phyloP scores from a whole-genome alignment of 768 basidiomycete genomes.

The Nevesoporus exiguus region DNA sequence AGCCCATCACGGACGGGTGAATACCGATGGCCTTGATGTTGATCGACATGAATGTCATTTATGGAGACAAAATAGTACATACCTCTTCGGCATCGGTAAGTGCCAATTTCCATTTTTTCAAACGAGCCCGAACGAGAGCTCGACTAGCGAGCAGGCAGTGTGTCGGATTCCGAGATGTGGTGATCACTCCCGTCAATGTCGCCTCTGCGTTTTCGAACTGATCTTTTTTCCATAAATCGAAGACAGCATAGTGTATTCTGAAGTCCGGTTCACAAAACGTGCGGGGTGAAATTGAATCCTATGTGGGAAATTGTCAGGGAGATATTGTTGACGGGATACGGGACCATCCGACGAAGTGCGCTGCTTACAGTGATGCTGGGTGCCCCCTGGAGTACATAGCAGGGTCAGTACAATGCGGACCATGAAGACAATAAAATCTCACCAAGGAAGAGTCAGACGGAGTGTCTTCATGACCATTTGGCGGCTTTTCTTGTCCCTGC shows the following conservation, averaged over 20 bases:
- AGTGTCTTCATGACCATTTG: neutral
- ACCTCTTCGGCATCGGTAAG: neutral
- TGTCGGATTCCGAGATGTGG: neutral
- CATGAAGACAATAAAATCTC: too few species aligned
- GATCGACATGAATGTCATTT: neutral
- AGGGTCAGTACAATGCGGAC: neutral
- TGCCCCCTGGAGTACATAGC: too few species aligned
- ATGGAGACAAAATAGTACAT: too few species aligned
- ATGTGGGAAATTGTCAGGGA: neutral
- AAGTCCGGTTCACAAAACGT: neutral
- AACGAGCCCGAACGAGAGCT: neutral
- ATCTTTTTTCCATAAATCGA: neutral
- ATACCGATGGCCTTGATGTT: neutral
- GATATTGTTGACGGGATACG: too few species aligned
- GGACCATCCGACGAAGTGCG: too few species aligned
- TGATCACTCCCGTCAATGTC: neutral
- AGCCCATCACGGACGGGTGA: neutral
- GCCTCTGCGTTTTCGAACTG: neutral
- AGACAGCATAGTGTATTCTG: neutral
- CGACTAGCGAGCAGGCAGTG: neutral
- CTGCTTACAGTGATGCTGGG: too few species aligned
- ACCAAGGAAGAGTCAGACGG: neutral
- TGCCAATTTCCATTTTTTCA: neutral
- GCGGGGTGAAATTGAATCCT: neutral
- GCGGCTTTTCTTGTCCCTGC: too few species aligned